Base-by-base conservation (phyloP, 2,329 filamentous ascomycete genomes). In the Aciculosporium take region DNA sequence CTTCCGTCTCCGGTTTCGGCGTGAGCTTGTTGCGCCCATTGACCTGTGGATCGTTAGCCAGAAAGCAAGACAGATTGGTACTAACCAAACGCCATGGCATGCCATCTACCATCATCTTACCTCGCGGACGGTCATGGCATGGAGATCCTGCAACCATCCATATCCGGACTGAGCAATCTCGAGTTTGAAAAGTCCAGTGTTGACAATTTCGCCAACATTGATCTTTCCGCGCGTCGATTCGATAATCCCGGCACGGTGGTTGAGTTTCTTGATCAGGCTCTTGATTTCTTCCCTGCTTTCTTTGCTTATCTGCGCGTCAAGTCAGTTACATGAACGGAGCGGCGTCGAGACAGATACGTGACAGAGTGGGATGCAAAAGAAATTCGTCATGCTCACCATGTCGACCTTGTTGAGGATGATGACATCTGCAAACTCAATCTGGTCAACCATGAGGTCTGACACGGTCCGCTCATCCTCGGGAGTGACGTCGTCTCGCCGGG, bases 361-460 rank as follows among this genome's bases (percentile, higher is more conserved):
- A n/a, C n/a, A n/a, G n/a, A n/a, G n/a, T n/a, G n/a, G n/a, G n/a
- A n/a, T n/a, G n/a, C 6, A 34, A n/a, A 7, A 7, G 20, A 15
- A 35, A 23, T 4, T 7, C 4, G 7, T n/a, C 8, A 10, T n/a
- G 36, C 53, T 17, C 12, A 82, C 74, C 45, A 76, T 72, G 45
- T 84, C 79, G 5, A 72, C 64, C 56, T 85, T 85, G 60, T 85
- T 85, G 17, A 84, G 60, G 3, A 84, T 67, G 12, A 85, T 69
- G 6, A 84, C 79, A 48, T 85, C 79, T 0, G 81, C 79, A 49
- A 86, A 86, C 57, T 86, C 81, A 45, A 85, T 81, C 51, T 85
- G 81, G 49, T 85, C 81, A 0, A 83, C 79, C 69, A 84, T 81
- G 0, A 86, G 66, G 48, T 85, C 80, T 0, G 79, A 83, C 2